Percentiles rank a stretch among this genome's conserved stretches.
These are phyloP conservation scores for Citrullus amarus DNA, from an alignment of 306 rosid species.

Conservation along the genomic window DNA sequence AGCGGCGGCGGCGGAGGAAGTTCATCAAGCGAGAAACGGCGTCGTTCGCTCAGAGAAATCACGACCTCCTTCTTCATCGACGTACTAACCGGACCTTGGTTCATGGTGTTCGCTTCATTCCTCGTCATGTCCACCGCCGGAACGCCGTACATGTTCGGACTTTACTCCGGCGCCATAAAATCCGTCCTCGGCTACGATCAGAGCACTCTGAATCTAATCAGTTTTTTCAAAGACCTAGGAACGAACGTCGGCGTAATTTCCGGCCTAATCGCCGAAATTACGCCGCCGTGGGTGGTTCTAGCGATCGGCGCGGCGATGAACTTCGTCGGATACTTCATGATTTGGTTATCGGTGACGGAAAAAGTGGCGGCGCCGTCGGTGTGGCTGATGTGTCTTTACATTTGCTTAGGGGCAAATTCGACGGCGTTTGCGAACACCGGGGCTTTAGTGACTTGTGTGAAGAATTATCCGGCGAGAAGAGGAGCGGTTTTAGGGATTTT, in stretches of 20 bases:
- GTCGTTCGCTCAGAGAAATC: not conserved
- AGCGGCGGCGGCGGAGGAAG: not conserved
- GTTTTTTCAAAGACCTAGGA: conserved; percentile 85
- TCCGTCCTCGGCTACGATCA: conserved; percentile 56
- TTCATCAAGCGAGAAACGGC: too few species aligned
- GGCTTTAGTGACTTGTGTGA: conserved; percentile 44
- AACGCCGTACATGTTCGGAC: conserved; percentile 68
- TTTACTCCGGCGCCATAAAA: conserved; percentile 61
- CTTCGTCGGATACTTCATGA: conserved; percentile 50
- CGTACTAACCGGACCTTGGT: conserved; percentile 61
- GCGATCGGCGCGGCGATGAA: conserved; percentile 31
- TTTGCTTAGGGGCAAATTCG: conserved; percentile 40
- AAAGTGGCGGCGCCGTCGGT: conserved; percentile 26
- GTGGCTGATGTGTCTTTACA: conserved; percentile 44
- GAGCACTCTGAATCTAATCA: conserved; percentile 54
- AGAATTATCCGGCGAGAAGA: conserved; percentile 39
- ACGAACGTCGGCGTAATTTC: conserved; percentile 58
- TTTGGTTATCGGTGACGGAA: conserved; percentile 36
- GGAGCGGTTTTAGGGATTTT: conserved; percentile 37
- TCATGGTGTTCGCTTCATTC: conserved; percentile 58
- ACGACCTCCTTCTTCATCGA: not conserved
- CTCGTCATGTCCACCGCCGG: conserved; percentile 71
- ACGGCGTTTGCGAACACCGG: conserved; percentile 50
- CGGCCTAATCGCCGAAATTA: conserved; percentile 65
- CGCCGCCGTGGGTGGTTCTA: conserved; percentile 65